A percentile compares a stretch with the other conserved stretches of the same genome.
Evolutionary conservation across 805 yeast genomes (phyloP).

Genomic region (Teunomyces kruisii): DNA sequence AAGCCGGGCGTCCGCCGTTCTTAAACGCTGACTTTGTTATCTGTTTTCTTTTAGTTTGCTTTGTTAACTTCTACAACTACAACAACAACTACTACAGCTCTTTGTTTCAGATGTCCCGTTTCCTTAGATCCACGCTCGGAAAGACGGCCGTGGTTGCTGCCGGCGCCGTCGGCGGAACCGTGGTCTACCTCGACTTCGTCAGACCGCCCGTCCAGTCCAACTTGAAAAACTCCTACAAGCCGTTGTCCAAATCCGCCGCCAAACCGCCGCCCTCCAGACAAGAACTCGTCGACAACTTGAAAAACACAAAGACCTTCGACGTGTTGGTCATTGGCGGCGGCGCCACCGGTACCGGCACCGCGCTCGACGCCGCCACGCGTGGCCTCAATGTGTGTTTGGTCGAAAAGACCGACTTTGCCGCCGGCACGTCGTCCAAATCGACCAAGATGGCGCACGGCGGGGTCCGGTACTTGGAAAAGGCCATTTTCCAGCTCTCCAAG

Average conservation of each 20-base stretch:
- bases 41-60: too few species aligned
- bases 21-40: too few species aligned
- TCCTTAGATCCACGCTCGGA: conserved; percentile 13
- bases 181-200: conserved; percentile 42
- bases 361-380: conserved; percentile 86
- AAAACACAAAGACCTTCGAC: conserved; percentile 56
- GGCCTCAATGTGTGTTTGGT: conserved; percentile 86
- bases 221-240: conserved; percentile 32
- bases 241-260: conserved; percentile 45
- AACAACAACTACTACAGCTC: too few species aligned
- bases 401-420: conserved; percentile 86
- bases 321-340: conserved; percentile 94
- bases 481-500: conserved; percentile 86
- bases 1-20: too few species aligned
- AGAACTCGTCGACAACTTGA: conserved; percentile 49
- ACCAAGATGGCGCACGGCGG: conserved; percentile 99
- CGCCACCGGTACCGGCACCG: conserved; percentile 93
- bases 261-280: conserved; percentile 63
- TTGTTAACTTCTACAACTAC: too few species aligned
- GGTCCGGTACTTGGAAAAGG: conserved; percentile 92
- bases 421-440: conserved; percentile 90
- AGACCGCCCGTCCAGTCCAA: conserved; percentile 30
- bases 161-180: conserved; percentile 35
- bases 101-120: conserved; percentile 7
- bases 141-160: conserved; percentile 32